phyloP scores from a whole-genome alignment of 2,329 filamentous ascomycete species.

The Alternaria sp. region DNA sequence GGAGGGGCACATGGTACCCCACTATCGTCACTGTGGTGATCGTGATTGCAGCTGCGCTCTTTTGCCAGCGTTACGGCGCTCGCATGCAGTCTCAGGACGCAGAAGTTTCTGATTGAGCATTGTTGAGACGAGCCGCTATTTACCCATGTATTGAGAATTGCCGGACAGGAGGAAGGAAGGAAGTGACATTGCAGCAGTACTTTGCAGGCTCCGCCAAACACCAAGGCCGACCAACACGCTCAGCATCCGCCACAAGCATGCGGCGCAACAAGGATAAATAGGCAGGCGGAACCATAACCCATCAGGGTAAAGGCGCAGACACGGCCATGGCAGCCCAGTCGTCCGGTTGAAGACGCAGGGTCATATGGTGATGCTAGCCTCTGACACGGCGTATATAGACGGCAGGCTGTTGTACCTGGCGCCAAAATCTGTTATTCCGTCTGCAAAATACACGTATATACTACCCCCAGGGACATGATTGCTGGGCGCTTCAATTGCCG shows the following conservation, averaged over 20 bases:
- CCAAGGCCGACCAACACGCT: neutral
- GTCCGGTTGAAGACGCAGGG: slow-evolving; percentile 32
- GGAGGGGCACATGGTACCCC: slow-evolving; percentile 22
- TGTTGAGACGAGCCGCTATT: slow-evolving; percentile 14
- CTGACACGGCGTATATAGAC: slow-evolving; percentile 30
- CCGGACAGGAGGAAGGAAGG: slow-evolving; percentile 1
- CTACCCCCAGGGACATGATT: slow-evolving; percentile 23
- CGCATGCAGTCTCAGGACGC: slow-evolving; percentile 1
- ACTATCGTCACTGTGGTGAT: slow-evolving; percentile 16
- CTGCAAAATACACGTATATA: slow-evolving; percentile 11
- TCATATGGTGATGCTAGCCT: slow-evolving; percentile 25
- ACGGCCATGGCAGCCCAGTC: slow-evolving; percentile 14
- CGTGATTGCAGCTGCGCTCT: slow-evolving; percentile 4
- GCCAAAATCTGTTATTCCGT: slow-evolving; percentile 20
- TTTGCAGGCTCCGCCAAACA: neutral
- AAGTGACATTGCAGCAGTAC: neutral
- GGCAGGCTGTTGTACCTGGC: slow-evolving; percentile 18
- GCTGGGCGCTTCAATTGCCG: slow-evolving; percentile 20
- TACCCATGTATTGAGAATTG: slow-evolving; percentile 3
- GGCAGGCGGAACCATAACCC: slow-evolving; percentile 19
- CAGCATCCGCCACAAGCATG: slow-evolving; percentile 4
- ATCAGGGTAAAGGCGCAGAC: slow-evolving; percentile 19
- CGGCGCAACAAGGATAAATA: slow-evolving; percentile 28
- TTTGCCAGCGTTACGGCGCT: slow-evolving; percentile 8
- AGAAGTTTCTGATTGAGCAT: neutral